Conservation (phyloP, 306 rosid species). For the Vigna mungo region DNA sequence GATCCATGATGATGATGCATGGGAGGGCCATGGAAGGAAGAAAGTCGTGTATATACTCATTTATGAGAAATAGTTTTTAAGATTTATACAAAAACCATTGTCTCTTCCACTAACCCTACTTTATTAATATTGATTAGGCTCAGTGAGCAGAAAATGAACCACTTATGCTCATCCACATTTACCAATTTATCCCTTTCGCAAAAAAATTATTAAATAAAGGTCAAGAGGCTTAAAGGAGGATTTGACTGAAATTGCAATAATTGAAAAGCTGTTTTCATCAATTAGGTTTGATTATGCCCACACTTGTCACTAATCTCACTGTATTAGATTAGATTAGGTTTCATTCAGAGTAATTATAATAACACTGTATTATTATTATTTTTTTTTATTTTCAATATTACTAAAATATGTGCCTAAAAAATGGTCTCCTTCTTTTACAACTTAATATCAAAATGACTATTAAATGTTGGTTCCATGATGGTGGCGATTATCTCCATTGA, state of each 20-base stretch:
- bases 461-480: too few relatives aligned
- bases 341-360: background rate
- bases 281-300: slow-evolving; percentile 33
- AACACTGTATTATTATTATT: background rate
- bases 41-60: slow-evolving; percentile 41
- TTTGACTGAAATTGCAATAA: slow-evolving; percentile 43
- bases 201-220: background rate
- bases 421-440: too few relatives aligned
- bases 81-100: slow-evolving; percentile 17
- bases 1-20: slow-evolving; percentile 54
- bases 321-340: background rate
- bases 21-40: slow-evolving; percentile 50
- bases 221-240: slow-evolving; percentile 37
- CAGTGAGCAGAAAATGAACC: background rate
- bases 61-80: slow-evolving; percentile 15
- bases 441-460: too few relatives aligned
- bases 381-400: too few relatives aligned
- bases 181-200: slow-evolving; percentile 32
- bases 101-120: slow-evolving; percentile 59
- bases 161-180: slow-evolving; percentile 13
- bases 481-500: too few relatives aligned
- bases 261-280: slow-evolving; percentile 44
- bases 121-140: slow-evolving; percentile 24
- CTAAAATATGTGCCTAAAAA: too few relatives aligned
- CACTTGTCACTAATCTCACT: slow-evolving; percentile 6